Base-by-base conservation (phyloP, 2,329 filamentous ascomycete genomes). In the Magnaporthales sp. region DNA sequence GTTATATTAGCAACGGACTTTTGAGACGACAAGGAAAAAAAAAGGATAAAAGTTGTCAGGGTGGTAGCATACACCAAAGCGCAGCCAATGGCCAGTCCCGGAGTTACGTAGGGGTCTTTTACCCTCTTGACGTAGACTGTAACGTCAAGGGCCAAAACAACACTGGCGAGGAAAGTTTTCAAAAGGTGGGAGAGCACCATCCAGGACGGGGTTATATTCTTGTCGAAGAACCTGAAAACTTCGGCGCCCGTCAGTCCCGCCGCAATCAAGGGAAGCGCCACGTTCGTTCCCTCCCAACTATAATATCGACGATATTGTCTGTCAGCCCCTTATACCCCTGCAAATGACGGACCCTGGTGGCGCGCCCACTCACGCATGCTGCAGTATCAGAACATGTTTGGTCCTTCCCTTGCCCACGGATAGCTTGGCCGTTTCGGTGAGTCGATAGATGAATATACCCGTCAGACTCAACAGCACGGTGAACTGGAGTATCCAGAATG, bases 261-360 rank as follows among this genome's bases (percentile, higher is more conserved):
- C 0, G 80, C 78, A 51, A 83, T 68, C 29, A 81, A 73, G 19
- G 83, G 81, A 65, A 86, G 77, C 65, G 68, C 78, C 63, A 87
- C 78, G 69, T 85, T 86, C 64, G 79, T 80, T 26, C 73, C 76
- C 73, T 86, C 82, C 84, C 85, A 87, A 31, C 84, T 86, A 68
- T 13, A 3, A 1, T 27, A 62, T 5, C 22, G 30, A 54, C 51
- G 22, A 30, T 29, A 65, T 30, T 56, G 10, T 56, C 19, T 19
- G 63, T 29, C 63, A 30, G 19, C 46, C 29, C 26, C 27, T 6
- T 22, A 13, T 15, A 65, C 19, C 63, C 24, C 15, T 29, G n/a
- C 4, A 3, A 6, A 7, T n/a, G 22, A 13, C 19, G 9, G 32
- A 15, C 19, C n/a, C 29, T 60, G 56, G n/a, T 51, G 32, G 29